phyloP scores from a whole-genome alignment of 2,329 filamentous ascomycete species.

The Microdochium trichocladiopsis region DNA sequence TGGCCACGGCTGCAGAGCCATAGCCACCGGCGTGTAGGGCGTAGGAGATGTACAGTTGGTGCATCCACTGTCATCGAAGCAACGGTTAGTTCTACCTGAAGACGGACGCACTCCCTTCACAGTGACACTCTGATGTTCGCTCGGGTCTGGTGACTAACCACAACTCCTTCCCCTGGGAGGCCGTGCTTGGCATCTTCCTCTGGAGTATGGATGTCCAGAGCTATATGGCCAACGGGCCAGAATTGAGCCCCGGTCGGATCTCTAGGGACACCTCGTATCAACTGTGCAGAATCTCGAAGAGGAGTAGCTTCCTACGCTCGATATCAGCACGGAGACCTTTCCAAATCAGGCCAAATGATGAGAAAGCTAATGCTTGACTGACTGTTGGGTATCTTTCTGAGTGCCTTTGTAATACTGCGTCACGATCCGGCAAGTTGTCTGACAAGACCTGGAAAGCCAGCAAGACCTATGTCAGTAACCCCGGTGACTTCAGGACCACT shows the following conservation, averaged over 20 bases:
- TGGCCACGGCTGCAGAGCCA: slow-evolving; percentile 26
- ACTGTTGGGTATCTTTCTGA: slow-evolving; percentile 21
- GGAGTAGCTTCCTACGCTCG: slow-evolving; percentile 19
- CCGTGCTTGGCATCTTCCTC: slow-evolving; percentile 21
- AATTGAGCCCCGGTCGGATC: slow-evolving; percentile 22
- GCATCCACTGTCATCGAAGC: slow-evolving; percentile 24
- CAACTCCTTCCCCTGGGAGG: slow-evolving; percentile 19
- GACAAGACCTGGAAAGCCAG: slow-evolving; percentile 16
- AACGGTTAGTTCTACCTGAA: too few species aligned
- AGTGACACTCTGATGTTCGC: too few species aligned
- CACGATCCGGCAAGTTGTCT: slow-evolving; percentile 18
- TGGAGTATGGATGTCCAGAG: slow-evolving; percentile 22
- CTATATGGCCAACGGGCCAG: slow-evolving; percentile 32
- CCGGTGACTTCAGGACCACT: background rate
- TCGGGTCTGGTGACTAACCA: too few species aligned
- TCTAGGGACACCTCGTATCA: slow-evolving; percentile 17
- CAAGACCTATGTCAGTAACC: slow-evolving; percentile 4
- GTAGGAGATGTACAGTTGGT: slow-evolving; percentile 31
- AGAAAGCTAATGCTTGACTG: too few species aligned
- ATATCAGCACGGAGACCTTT: slow-evolving; percentile 1
- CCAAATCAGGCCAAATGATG: too few species aligned
- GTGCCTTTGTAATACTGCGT: slow-evolving; percentile 21
- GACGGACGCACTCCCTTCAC: too few species aligned
- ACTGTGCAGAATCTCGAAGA: slow-evolving; percentile 25
- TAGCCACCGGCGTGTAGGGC: slow-evolving; percentile 26